Base-by-base conservation (phyloP, 306 rosid genomes). In the Acacia melanoxylon region DNA sequence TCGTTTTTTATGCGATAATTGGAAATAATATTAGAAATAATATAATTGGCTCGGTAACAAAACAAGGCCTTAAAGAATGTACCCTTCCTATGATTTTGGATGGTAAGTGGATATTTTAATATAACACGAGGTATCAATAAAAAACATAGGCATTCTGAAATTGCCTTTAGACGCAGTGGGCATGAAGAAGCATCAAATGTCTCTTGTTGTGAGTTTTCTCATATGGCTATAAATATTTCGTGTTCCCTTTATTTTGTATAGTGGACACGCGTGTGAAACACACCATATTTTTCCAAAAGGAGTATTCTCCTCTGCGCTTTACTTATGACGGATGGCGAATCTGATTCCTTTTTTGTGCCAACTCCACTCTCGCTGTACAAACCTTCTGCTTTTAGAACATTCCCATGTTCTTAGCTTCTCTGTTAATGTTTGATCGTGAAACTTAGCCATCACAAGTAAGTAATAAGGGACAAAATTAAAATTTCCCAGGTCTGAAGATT, bases 401-500 rank as follows among this genome's bases (percentile, higher is more conserved):
- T 25, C 75, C 72, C 67, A 84, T 86, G 84, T 87, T 90, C 91
- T 75, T 86, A 81, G 80, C 87, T 91, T 85, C 85, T 35, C 14
- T n/a, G 19, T 46, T 33, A 48, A 51, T 54, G 62, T 8, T 27
- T 8, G 20, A 37, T 68, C 75, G 22, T 68, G 68, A 22, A 42
- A 59, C 84, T 45, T 52, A 40, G 17, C 42, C 46, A 41, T 67
- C 16, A 48, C 66, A 35, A 22, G 20, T 3, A 54, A 35, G 61
- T 7, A 59, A 68, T 41, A 69, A 15, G 74, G 22, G 73, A 68
- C 33, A 24, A 8, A 9, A 35, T 35, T 35, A 35, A 13, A 29
- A 12, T 48, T 25, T 20, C 59, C 6, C 2, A 75, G 66, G 45
- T 75, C 76, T 70, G 78, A 85, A 77, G 81, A 72, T 73, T 76